Base-by-base conservation (phyloP, 371 early-diverging fungal species). In the Thermomucor indicae-seudaticae region DNA sequence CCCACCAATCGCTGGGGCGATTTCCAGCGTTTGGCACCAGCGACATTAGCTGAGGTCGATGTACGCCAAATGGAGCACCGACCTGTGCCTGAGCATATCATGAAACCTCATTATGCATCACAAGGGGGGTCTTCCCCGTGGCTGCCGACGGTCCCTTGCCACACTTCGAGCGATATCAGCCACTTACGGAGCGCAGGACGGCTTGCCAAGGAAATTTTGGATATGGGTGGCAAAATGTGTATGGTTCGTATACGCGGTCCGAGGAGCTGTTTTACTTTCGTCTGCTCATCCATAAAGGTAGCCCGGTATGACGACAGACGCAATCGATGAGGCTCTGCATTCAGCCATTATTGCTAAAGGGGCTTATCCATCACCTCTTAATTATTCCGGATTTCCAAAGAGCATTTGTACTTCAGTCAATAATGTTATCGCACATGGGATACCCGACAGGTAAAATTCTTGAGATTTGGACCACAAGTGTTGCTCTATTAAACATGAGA, bases 361-460 rank as follows among this genome's bases (percentile, higher is more conserved):
- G 22, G 93, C 92, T 3, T 95, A 93, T 47, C 95, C 95, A 4
- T 90, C 91, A 20, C 92, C 95, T 31, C 64, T 93, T 8, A 85
- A 87, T 61, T 94, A 95, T 61, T 76, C 76, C 62, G 80, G 84
- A 8, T 95, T 90, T 55, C 95, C 95, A 6, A 90, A 89, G 55
- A 88, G 90, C 43, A 73, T 90, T 1, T 90, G 89, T 49, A 86
- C 84, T 0, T 84, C 89, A 11, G 73, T 95, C 19, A 93, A 93
- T 59, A 93, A 95, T 58, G 83, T 94, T 12, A 84, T 95, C 40
- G 89, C 90, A 8, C 95, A 95, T 62, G 95, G 95, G 0, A 93
- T 95, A 49, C 95, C 95, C 2, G 94, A 95, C 57, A 65, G 74
- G 79, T 80, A 65, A 54, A 75, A 10, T 17, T 42, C 22, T 40